Conservation (phyloP, 768 basidiomycete species). For the Tephrocybe sp. region DNA sequence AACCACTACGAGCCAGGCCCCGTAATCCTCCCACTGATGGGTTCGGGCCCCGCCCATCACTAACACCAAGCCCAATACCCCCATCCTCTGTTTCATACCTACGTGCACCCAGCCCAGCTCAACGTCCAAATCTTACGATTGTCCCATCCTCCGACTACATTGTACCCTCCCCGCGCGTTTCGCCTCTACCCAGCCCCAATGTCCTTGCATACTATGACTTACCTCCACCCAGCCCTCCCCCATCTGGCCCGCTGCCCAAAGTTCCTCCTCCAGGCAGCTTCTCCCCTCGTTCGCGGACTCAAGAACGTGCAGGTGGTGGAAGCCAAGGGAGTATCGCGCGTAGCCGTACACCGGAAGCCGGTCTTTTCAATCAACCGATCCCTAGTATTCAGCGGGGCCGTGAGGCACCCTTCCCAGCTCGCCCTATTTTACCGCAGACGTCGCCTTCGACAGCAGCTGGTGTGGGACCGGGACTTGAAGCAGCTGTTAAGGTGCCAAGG, state of each 20-base stretch:
- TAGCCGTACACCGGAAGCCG: constrained; percentile 12
- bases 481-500: constrained; percentile 24
- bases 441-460: constrained; percentile 17
- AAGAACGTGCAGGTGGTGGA: constrained; percentile 1
- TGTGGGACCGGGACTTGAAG: constrained; percentile 23
- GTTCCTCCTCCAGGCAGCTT: constrained; percentile 22
- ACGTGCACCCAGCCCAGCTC: constrained; percentile 6
- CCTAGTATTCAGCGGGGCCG: constrained; percentile 40
- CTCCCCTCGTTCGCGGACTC: constrained; percentile 3
- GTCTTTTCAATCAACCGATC: constrained; percentile 11
- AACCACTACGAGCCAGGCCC: constrained; percentile 14
- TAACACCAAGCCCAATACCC: constrained; percentile 2
- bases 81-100: constrained; percentile 3
- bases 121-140: constrained; percentile 15
- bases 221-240: constrained; percentile 52
- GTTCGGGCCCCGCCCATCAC: constrained; percentile 16
- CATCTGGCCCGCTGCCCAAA: constrained; percentile 41
- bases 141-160: constrained; percentile 29
- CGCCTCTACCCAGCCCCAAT: constrained; percentile 32
- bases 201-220: constrained; percentile 46
- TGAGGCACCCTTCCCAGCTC: constrained; percentile 50
- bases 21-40: constrained; percentile 19
- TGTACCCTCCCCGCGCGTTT: constrained; percentile 29
- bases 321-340: constrained; percentile 4
- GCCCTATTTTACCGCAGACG: constrained; percentile 31